Conservation (phyloP, 352 stramenopile species). For the Stramenopiles sp. region DNA sequence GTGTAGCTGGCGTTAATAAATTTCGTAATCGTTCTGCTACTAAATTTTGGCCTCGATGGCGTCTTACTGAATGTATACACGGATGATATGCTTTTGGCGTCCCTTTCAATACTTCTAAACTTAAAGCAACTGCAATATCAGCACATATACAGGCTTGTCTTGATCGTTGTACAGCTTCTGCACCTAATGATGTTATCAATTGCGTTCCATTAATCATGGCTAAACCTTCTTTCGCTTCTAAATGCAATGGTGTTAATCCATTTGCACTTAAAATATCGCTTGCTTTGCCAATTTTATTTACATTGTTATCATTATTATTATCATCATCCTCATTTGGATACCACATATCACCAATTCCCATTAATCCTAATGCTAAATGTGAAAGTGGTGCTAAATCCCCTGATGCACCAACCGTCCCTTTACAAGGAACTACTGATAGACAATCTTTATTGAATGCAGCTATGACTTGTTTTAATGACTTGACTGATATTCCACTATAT, state of each 20-base stretch:
- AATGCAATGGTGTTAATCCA: constrained; percentile 39
- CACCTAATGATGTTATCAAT: constrained; percentile 56
- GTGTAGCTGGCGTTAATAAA: constrained; percentile 34
- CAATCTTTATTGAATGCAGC: constrained; percentile 59
- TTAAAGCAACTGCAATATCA: constrained; percentile 50
- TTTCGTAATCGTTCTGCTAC: constrained; percentile 51
- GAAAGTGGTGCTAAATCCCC: constrained; percentile 55
- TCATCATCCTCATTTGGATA: constrained; percentile 28
- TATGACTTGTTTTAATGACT: constrained; percentile 49
- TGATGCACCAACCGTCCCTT: constrained; percentile 60
- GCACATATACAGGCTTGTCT: constrained; percentile 38
- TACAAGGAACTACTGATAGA: constrained; percentile 48
- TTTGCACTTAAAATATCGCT: constrained; percentile 43
- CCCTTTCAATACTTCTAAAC: constrained; percentile 56
- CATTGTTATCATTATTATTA: constrained; percentile 30
- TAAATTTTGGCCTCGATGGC: constrained; percentile 45
- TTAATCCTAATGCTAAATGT: constrained; percentile 60
- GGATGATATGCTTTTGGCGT: constrained; percentile 63
- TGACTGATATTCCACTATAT: constrained; percentile 47
- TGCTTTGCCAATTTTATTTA: no score
- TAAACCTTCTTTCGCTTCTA: constrained; percentile 59
- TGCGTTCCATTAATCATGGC: constrained; percentile 73
- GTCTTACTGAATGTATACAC: constrained; percentile 52
- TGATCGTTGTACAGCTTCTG: constrained; percentile 45
- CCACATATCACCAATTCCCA: constrained; percentile 62